Evolutionary conservation across 257 asterid species (phyloP), one percentile per base, ranked within the genome.

Genomic region (Dorcoceras hygrometricum): DNA sequence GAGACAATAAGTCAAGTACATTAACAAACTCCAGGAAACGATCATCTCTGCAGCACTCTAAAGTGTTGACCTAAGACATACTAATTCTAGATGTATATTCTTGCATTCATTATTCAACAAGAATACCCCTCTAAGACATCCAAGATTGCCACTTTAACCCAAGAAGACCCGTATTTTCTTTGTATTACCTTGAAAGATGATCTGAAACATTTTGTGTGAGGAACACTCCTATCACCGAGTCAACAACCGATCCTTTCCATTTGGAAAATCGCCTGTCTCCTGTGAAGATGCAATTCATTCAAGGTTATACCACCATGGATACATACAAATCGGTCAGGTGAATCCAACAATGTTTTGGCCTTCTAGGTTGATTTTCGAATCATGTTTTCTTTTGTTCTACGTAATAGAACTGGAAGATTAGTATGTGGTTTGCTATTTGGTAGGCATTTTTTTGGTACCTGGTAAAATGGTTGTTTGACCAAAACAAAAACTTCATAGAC

Each of bases 111-210:
- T n/a, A n/a, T n/a, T n/a, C n/a, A n/a, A n/a, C n/a, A n/a, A n/a
- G n/a, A n/a, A n/a, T n/a, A n/a, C n/a, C n/a, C n/a, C n/a, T n/a
- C n/a, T n/a, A n/a, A n/a, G n/a, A n/a, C n/a, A n/a, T n/a, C n/a
- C n/a, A n/a, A n/a, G n/a, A n/a, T n/a, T n/a, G n/a, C n/a, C n/a
- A n/a, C n/a, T n/a, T n/a, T n/a, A n/a, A n/a, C n/a, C n/a, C n/a
- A n/a, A n/a, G n/a, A n/a, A n/a, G n/a, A n/a, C n/a, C n/a, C n/a
- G n/a, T n/a, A n/a, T n/a, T n/a, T n/a, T n/a, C n/a, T n/a, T n/a
- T n/a, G n/a, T n/a, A n/a, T n/a, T n/a, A 93, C 98, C 98, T 93
- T 24, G 98, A 93, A 67, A 93, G 97, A 79, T 90, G 97, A 76
- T 93, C 98, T 14, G 97, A 86, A 51, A 93, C 97, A 75, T 93